phyloP scores from a whole-genome alignment of 305 asterid genomes.

The Solanum hybrid region DNA sequence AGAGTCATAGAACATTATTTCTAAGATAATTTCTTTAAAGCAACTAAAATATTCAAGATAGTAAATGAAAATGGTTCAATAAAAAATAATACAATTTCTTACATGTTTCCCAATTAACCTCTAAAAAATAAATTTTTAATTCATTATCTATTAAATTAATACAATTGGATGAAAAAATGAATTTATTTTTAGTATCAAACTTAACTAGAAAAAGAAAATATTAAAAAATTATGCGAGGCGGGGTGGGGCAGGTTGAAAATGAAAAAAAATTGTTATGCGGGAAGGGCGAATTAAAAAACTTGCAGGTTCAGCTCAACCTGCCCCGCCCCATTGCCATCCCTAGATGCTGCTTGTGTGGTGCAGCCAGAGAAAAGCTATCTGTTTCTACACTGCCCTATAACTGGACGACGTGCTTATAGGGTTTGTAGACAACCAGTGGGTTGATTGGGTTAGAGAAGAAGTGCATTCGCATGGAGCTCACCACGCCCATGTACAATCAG shows the following conservation, averaged over 20 bases:
- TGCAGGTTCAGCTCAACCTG: background rate
- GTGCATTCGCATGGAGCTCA: background rate
- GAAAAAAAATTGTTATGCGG: background rate
- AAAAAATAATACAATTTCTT: background rate
- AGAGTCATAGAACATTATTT: background rate
- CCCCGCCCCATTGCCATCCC: background rate
- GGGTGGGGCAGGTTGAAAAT: background rate
- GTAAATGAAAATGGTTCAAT: background rate
- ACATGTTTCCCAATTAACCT: background rate
- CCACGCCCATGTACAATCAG: background rate
- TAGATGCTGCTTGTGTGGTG: background rate
- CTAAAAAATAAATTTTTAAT: background rate
- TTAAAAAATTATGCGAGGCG: background rate
- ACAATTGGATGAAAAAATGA: background rate
- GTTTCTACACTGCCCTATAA: background rate
- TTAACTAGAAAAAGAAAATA: background rate
- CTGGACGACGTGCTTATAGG: background rate
- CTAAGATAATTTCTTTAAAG: background rate
- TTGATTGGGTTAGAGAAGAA: background rate
- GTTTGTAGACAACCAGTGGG: background rate
- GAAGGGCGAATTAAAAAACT: rapidly evolving
- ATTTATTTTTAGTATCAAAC: background rate
- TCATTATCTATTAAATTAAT: background rate
- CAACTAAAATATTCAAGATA: background rate
- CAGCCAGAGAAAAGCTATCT: background rate